Base-by-base conservation (phyloP, 2,329 filamentous ascomycete genomes). In the Aspergillus felis region DNA sequence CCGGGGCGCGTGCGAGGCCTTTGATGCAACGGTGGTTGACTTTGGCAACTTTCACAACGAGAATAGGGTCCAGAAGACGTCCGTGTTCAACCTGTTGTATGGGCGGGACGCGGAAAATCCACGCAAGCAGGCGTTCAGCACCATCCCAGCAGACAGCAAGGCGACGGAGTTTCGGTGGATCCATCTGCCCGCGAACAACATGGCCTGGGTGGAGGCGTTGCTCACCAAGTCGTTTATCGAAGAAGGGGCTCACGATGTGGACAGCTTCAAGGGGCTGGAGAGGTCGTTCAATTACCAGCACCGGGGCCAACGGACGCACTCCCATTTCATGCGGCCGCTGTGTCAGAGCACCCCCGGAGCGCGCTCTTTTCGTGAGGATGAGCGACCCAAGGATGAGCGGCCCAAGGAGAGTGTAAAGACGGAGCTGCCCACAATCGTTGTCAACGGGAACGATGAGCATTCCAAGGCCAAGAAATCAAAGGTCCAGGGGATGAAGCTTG, bases 211-310 rank as follows among this genome's bases (percentile, higher is more conserved):
- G 4, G 84, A 87, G 69, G 80, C 84, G 0, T 73, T 88, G 1
- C 71, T 87, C n/a, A 83, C 84, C 1, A 87, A 87, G 61, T 80
- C 79, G 7, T 87, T 87, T 62, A 82, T 87, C 35, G 85, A 88
- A 67, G 82, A 84, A 41, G 84, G 84, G 0, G 80, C 81, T 17
- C 78, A 79, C n/a, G 85, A 87, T 66, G 80, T 86, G 1, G 83
- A 86, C 64, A 81, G 82, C 1, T 87, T 86, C 72, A 87, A 86
- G 64, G 82, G 83, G 0, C 67, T 88, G 2, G 84, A 85, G 63
- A 80, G 81, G 59, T 84, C 82, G 3, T 86, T 87, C 60, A 81
- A 81, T 47, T 84, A 87, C 61, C 83, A 86, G 59, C 84, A 87
- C 66, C 78, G 83, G 0, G 85, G 84, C 0, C 78, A 80, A 28